These are phyloP conservation scores for Fagopyrum tataricum DNA, from an alignment of 148 eudicot genomes.

Conservation along the genomic window DNA sequence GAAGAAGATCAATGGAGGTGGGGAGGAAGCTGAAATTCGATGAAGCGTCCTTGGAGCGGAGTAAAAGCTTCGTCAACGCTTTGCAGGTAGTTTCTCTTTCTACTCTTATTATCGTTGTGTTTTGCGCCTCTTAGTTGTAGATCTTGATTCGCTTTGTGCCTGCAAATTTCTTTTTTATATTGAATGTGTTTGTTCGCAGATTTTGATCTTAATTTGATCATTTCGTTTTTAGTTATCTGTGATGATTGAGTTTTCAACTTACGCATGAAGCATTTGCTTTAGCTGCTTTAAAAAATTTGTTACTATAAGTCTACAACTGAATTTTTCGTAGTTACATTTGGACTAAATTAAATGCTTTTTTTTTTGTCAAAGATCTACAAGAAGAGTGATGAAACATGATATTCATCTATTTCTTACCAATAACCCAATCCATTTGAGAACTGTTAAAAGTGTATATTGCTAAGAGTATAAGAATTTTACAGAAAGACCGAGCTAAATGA, in stretches of 20 bases:
- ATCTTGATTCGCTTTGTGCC: constrained; percentile 2
- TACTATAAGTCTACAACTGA: too few relatives aligned
- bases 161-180: neutral
- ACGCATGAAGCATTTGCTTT: neutral
- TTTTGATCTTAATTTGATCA: neutral
- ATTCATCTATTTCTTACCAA: neutral
- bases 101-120: neutral
- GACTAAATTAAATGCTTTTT: neutral
- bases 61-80: constrained; percentile 23
- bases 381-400: neutral
- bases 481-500: neutral
- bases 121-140: neutral
- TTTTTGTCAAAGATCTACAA: neutral
- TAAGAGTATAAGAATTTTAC: neutral
- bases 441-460: neutral
- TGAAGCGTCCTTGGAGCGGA: constrained; percentile 39
- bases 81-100: constrained; percentile 29
- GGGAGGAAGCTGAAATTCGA: constrained; percentile 21
- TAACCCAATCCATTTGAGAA: neutral
- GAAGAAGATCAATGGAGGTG: constrained; percentile 17
- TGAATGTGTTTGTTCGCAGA: neutral
- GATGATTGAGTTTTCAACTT: neutral
- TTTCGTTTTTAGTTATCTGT: neutral
- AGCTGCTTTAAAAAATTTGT: neutral
- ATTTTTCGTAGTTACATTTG: neutral